Percentiles rank a stretch among this genome's conserved stretches.
Conservation (phyloP, 768 basidiomycete species). For the Chalciporus chontae region DNA sequence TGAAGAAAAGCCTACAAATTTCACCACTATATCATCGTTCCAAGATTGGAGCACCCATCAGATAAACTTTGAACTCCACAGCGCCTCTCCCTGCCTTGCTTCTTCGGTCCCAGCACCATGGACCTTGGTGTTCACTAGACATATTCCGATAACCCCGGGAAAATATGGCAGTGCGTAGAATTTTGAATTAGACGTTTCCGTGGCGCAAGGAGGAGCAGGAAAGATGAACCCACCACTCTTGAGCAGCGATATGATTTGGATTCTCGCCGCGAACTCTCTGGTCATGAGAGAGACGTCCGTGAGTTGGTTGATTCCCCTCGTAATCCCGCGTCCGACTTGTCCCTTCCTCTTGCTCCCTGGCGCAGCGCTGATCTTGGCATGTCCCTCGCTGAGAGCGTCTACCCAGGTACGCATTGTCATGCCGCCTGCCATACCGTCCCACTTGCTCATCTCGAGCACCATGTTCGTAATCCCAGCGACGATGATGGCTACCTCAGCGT, state of each 20-base stretch:
- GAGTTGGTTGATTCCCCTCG: constrained; percentile 48
- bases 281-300: constrained; percentile 50
- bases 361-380: constrained; percentile 26
- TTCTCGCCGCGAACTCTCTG: constrained; percentile 50
- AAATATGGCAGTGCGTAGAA: neutral
- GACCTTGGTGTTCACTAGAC: constrained; percentile 48
- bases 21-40: neutral
- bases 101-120: constrained; percentile 47
- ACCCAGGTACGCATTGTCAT: constrained; percentile 58
- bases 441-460: constrained; percentile 52
- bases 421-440: constrained; percentile 53
- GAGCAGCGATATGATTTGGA: constrained; percentile 50
- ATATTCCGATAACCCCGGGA: neutral
- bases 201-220: neutral
- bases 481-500: constrained; percentile 46
- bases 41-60: constrained; percentile 15
- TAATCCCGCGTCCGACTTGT: constrained; percentile 45
- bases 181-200: constrained; percentile 2
- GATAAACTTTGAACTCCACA: constrained; percentile 53
- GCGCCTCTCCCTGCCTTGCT: constrained; percentile 47
- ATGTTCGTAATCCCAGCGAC: constrained; percentile 54
- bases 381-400: constrained; percentile 43
- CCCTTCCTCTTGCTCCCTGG: constrained; percentile 35
- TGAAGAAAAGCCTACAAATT: neutral
- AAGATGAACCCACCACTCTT: constrained; percentile 42